Evolutionary conservation across 352 stramenopile species (phyloP).

Genomic region (Phytophthora vignae): DNA sequence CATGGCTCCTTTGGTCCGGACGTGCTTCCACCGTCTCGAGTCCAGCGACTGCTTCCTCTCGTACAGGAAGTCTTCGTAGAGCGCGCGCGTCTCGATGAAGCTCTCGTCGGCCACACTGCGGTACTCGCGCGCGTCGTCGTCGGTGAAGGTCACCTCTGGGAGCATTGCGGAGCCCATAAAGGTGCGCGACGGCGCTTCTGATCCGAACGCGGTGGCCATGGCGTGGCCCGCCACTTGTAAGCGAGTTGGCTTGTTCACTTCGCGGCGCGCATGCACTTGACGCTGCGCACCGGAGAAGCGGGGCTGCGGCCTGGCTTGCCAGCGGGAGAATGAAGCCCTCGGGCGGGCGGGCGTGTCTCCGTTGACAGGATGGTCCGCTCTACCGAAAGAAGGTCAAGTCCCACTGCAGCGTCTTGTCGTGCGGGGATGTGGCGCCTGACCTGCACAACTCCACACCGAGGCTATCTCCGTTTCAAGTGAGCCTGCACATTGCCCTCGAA

Average conservation of each 20-base stretch:
- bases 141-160: slow-evolving; percentile 38
- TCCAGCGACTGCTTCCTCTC: slow-evolving; percentile 35
- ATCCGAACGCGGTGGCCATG: slow-evolving; percentile 7
- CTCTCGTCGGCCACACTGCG: slow-evolving; percentile 44
- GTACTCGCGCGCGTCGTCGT: slow-evolving; percentile 43
- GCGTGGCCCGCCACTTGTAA: background rate
- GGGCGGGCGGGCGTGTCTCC: background rate
- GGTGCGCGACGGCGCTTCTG: slow-evolving; percentile 2
- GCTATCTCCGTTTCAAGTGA: background rate
- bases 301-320: background rate
- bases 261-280: background rate
- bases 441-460: background rate
- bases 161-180: slow-evolving; percentile 28
- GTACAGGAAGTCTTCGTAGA: slow-evolving; percentile 56
- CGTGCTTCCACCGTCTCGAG: slow-evolving; percentile 42
- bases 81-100: slow-evolving; percentile 41
- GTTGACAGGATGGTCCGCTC: background rate
- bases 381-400: background rate
- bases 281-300: background rate
- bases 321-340: slow-evolving; percentile 1
- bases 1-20: slow-evolving; percentile 37
- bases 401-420: background rate
- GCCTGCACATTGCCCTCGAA: background rate
- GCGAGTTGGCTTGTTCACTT: background rate
- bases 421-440: background rate